Evolutionary conservation across 768 basidiomycete species (phyloP).

Genomic region (Rhodosporidiobolus sp.): DNA sequence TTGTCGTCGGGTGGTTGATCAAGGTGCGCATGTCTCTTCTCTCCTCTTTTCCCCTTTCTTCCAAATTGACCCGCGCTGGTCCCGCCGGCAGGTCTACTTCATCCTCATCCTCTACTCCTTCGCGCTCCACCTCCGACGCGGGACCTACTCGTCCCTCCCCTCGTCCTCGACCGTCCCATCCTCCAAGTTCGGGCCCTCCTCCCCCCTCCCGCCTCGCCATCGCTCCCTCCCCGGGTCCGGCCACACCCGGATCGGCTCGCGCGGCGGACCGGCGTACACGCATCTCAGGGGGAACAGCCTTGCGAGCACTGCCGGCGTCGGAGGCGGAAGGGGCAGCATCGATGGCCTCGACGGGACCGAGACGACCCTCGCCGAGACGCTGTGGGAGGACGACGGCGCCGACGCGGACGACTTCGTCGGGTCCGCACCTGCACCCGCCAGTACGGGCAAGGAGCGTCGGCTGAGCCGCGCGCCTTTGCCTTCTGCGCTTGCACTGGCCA

Average conservation of each 20-base stretch:
- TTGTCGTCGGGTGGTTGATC: slow-evolving; percentile 76
- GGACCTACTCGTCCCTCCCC: slow-evolving; percentile 80
- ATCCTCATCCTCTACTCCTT: slow-evolving; percentile 86
- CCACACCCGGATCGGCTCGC: slow-evolving; percentile 26
- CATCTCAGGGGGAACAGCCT: slow-evolving; percentile 29
- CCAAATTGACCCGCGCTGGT: background rate
- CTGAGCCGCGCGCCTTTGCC: background rate
- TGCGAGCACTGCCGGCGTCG: slow-evolving; percentile 16
- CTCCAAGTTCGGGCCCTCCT: slow-evolving; percentile 59
- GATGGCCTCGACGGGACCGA: slow-evolving; percentile 23
- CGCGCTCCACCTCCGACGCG: slow-evolving; percentile 83
- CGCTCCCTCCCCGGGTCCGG: slow-evolving; percentile 56
- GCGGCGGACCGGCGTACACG: slow-evolving; percentile 32
- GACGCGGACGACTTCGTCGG: background rate
- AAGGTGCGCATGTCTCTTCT: slow-evolving; percentile 60
- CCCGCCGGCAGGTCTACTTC: slow-evolving; percentile 72
- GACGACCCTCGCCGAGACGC: slow-evolving; percentile 22
- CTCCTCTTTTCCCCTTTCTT: background rate
- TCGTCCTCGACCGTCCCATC: slow-evolving; percentile 61
- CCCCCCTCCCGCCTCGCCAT: slow-evolving; percentile 75
- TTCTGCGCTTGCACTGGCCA: background rate
- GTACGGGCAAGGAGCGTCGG: background rate
- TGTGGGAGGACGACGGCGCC: slow-evolving; percentile 33
- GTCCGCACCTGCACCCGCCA: too few species aligned
- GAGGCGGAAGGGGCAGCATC: background rate